These are phyloP conservation scores for Neocatenulostroma microsporum DNA, from an alignment of 2,329 filamentous ascomycete species.

Conservation along the genomic window DNA sequence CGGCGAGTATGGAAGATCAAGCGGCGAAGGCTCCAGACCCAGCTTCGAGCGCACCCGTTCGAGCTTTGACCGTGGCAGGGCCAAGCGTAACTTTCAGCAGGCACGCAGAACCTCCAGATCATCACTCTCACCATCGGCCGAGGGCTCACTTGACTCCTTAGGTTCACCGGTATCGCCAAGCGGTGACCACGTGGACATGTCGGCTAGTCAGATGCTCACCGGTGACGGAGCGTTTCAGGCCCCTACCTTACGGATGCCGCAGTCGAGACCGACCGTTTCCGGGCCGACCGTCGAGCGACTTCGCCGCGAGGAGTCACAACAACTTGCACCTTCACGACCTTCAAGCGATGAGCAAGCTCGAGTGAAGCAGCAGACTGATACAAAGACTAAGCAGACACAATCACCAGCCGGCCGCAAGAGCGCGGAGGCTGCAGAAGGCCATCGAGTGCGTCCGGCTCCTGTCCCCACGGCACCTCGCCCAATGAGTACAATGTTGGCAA, in stretches of 20 bases:
- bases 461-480: constrained; percentile 1
- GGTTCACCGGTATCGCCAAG: constrained; percentile 15
- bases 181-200: constrained; percentile 37
- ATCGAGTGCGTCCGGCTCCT: constrained; percentile 36
- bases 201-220: constrained; percentile 82
- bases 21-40: constrained; percentile 26
- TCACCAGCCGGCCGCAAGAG: neutral
- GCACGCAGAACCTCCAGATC: constrained; percentile 42
- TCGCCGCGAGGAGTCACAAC: constrained; percentile 30
- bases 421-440: neutral
- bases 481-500: constrained; percentile 10
- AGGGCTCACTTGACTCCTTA: constrained; percentile 66
- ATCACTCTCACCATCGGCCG: constrained; percentile 44
- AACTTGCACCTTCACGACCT: constrained; percentile 9
- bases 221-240: constrained; percentile 83
- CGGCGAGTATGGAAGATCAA: constrained; percentile 37
- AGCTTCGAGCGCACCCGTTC: constrained; percentile 28
- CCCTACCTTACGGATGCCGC: constrained; percentile 51
- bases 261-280: constrained; percentile 14
- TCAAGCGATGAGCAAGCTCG: too few relatives aligned
- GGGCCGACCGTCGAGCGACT: constrained; percentile 18
- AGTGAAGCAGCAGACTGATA: constrained; percentile 23
- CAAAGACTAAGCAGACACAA: constrained; percentile 17
- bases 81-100: constrained; percentile 43
- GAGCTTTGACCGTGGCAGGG: constrained; percentile 35